phyloP scores from a whole-genome alignment of 805 yeast species.

The Candida anglica region DNA sequence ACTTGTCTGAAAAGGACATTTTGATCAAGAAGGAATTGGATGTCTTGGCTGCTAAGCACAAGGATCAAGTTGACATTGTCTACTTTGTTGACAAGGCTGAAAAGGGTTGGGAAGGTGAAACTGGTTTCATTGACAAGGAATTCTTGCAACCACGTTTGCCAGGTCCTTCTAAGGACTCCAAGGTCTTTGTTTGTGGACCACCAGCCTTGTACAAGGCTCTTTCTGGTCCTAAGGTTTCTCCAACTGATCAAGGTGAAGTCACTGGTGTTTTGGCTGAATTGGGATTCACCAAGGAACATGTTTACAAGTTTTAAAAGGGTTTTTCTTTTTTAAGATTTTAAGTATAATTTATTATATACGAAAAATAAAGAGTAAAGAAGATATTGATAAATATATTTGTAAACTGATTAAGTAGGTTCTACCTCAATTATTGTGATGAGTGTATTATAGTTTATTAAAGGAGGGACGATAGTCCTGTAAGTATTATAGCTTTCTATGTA shows the following conservation, averaged over 20 bases:
- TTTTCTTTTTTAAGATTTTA: too few species aligned
- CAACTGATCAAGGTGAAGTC: slow-evolving; percentile 92
- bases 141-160: slow-evolving; percentile 60
- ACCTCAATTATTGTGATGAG: too few species aligned
- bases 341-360: background rate
- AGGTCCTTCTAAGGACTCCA: slow-evolving; percentile 53
- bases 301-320: slow-evolving; percentile 68
- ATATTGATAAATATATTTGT: too few species aligned
- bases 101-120: slow-evolving; percentile 48
- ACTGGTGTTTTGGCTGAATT: slow-evolving; percentile 83
- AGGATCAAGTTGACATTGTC: slow-evolving; percentile 72
- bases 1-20: slow-evolving; percentile 72
- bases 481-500: too few species aligned
- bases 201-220: slow-evolving; percentile 84
- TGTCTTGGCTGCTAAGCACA: slow-evolving; percentile 55
- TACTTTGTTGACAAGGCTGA: slow-evolving; percentile 77
- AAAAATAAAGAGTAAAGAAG: too few species aligned
- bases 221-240: slow-evolving; percentile 81
- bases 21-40: slow-evolving; percentile 78
- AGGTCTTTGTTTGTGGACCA: slow-evolving; percentile 93
- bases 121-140: slow-evolving; percentile 79
- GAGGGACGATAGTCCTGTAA: too few species aligned
- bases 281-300: slow-evolving; percentile 83
- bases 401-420: too few species aligned
- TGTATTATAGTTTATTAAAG: too few species aligned